These are phyloP conservation scores for Pythium folliculosum DNA, from an alignment of 352 stramenopile genomes.

Conservation along the genomic window DNA sequence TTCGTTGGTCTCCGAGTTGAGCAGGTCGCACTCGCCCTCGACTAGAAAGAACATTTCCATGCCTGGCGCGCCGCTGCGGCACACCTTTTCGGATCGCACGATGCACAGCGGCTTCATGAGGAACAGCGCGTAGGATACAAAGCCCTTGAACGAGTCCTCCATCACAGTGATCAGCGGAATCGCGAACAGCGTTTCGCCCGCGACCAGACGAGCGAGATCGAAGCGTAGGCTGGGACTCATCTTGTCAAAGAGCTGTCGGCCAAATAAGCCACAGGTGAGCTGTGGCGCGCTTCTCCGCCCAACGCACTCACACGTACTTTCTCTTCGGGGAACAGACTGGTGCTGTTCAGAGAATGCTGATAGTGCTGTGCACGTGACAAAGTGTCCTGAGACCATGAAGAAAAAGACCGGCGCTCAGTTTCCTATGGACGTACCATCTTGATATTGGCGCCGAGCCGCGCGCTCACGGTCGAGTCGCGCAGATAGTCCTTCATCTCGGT, in stretches of 20 bases:
- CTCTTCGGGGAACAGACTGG: slow-evolving; percentile 78
- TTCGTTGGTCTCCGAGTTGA: slow-evolving; percentile 64
- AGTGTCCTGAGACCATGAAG: no score
- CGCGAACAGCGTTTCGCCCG: slow-evolving; percentile 70
- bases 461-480: slow-evolving; percentile 57
- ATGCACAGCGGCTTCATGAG: slow-evolving; percentile 79
- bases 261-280: no score
- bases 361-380: slow-evolving; percentile 55
- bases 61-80: slow-evolving; percentile 64
- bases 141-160: slow-evolving; percentile 88
- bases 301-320: slow-evolving; percentile 41
- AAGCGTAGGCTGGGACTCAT: slow-evolving; percentile 81
- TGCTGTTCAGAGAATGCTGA: slow-evolving; percentile 65
- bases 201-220: slow-evolving; percentile 77
- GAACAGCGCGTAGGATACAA: slow-evolving; percentile 87
- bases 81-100: slow-evolving; percentile 69
- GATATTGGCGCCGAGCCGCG: slow-evolving; percentile 62
- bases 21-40: slow-evolving; percentile 78
- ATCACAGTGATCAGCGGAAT: slow-evolving; percentile 86
- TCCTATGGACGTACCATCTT: slow-evolving; percentile 45
- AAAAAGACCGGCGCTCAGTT: no score
- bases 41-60: slow-evolving; percentile 87
- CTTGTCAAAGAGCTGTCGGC: slow-evolving; percentile 71
- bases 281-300: no score
- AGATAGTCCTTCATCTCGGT: slow-evolving; percentile 89